Base-by-base conservation (phyloP, 805 yeast species). In the Spathaspora passalidarum region DNA sequence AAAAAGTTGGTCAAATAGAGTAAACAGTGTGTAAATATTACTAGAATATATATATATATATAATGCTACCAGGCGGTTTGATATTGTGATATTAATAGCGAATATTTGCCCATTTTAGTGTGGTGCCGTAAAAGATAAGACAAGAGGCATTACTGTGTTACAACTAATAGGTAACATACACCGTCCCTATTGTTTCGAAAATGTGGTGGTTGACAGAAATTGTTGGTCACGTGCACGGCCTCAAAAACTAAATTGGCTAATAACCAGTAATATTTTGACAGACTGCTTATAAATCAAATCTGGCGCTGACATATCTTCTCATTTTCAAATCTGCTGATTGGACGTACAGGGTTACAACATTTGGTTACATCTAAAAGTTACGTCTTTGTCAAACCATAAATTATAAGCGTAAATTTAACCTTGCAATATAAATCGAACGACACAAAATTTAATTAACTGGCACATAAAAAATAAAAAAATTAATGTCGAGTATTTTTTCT, bases 1-100 rank as follows among this genome's bases (percentile, higher is more conserved):
- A 74, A 38, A 79, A 73, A 51, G 64, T 60, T 20, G 65, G 66
- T 17, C 38, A 23, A 18, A 18, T 35, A 36, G 44, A 49, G 16
- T 29, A 29, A 26, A 29, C n/a, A 22, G 25, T 22, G 34, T 22
- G 25, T 22, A 22, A 22, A 22, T 22, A 22, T 22, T 22, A n/a
- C n/a, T n/a, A n/a, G n/a, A n/a, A n/a, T n/a, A n/a, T n/a, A n/a
- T n/a, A n/a, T n/a, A n/a, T n/a, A n/a, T n/a, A n/a, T n/a, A n/a
- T n/a, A n/a, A n/a, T n/a, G n/a, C n/a, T n/a, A n/a, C n/a, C 29
- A 25, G 29, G 13, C 29, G 13, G 29, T 25, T 25, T 25, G 4
- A 10, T 25, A 5, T 25, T 7, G 29, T 25, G 4, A 7, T 25
- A 25, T n/a, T n/a, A n/a, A n/a, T n/a, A n/a, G n/a, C n/a, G n/a